These are phyloP conservation scores for Chenopodium album DNA, from an alignment of 148 eudicot genomes.

Conservation along the genomic window DNA sequence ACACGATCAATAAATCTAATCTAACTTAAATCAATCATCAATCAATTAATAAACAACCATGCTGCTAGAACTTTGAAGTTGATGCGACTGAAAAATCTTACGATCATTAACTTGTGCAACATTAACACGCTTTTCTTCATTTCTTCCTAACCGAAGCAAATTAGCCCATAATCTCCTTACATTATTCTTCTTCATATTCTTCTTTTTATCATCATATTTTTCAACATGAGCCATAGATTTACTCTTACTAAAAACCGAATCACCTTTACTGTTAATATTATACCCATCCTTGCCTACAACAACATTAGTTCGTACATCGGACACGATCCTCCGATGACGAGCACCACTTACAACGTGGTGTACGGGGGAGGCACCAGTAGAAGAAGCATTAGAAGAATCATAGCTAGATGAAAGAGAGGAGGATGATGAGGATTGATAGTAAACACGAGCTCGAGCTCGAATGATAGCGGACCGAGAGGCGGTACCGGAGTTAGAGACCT, in stretches of 20 bases:
- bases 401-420: conserved; percentile 29
- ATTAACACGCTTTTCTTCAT: conserved; percentile 17
- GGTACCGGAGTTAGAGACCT: conserved; percentile 12
- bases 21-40: background rate
- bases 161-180: conserved; percentile 57
- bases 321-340: conserved; percentile 21
- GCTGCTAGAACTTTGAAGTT: conserved; percentile 17
- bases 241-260: conserved; percentile 38
- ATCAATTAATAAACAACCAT: conserved; percentile 21
- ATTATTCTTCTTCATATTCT: conserved; percentile 32
- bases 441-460: conserved; percentile 12
- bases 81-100: conserved; percentile 17
- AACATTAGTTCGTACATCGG: background rate
- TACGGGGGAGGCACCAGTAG: conserved; percentile 36
- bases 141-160: conserved; percentile 40
- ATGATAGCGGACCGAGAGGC: conserved; percentile 11
- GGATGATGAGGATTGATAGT: conserved; percentile 23
- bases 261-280: background rate
- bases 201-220: conserved; percentile 6
- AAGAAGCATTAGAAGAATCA: conserved; percentile 38
- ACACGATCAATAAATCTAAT: background rate
- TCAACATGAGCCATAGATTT: conserved; percentile 41
- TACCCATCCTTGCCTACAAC: too few relatives aligned
- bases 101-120: background rate
- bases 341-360: background rate